Percentiles rank a stretch among this genome's conserved stretches.
These are phyloP conservation scores for Neurospora pannonica DNA, from an alignment of 495 filamentous ascomycete genomes.

Conservation along the genomic window DNA sequence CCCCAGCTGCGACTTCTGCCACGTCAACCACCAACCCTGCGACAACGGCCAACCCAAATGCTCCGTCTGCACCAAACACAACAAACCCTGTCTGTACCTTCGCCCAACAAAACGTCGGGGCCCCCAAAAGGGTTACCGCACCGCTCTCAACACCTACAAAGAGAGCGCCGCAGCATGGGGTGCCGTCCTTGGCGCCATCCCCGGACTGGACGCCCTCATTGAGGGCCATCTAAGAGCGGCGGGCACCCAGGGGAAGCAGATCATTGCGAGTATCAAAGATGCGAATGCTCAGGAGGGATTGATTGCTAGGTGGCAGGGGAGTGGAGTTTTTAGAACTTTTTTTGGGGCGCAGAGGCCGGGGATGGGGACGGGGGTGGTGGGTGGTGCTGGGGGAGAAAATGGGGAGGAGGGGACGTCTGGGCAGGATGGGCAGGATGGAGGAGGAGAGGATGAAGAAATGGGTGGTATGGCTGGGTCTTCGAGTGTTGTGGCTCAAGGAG, in stretches of 20 bases:
- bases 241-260: constrained; percentile 13
- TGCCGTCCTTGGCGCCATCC: constrained; percentile 25
- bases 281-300: constrained; percentile 24
- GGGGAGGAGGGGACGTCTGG: neutral
- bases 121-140: constrained; percentile 28
- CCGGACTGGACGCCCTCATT: constrained; percentile 26
- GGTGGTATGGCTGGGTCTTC: neutral
- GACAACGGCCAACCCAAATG: constrained; percentile 31
- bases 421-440: constrained; percentile 1
- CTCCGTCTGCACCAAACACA: constrained; percentile 26
- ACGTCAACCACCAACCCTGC: constrained; percentile 31
- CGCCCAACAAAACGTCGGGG: constrained; percentile 29
- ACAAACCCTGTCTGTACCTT: constrained; percentile 27
- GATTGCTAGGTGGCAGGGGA: constrained; percentile 25
- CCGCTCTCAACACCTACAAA: constrained; percentile 30
- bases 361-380: no score
- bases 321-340: constrained; percentile 25
- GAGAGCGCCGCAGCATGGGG: constrained; percentile 32
- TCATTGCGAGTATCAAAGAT: constrained; percentile 25
- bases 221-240: constrained; percentile 20
- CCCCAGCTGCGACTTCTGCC: constrained; percentile 28
- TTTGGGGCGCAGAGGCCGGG: constrained; percentile 10
- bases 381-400: neutral
- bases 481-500: neutral
- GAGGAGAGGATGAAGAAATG: constrained; percentile 2